Conservation (phyloP, 768 basidiomycete species). For the Omphalotus guepiniiformis region DNA sequence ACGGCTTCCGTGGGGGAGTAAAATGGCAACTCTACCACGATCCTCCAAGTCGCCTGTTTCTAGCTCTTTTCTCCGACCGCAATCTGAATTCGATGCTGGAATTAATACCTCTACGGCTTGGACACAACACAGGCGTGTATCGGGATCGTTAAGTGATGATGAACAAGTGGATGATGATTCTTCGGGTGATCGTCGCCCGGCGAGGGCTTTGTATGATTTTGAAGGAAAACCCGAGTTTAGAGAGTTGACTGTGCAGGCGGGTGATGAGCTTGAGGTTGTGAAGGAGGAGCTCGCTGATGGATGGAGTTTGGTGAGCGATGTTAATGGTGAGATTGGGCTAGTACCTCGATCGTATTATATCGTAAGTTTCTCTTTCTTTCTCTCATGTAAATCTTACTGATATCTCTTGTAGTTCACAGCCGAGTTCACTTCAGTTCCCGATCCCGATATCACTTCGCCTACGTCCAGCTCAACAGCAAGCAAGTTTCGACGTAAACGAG, state of each 20-base stretch:
- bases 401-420: constrained; percentile 50
- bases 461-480: constrained; percentile 6
- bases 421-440: constrained; percentile 53
- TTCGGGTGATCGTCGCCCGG: constrained; percentile 39
- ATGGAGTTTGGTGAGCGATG: constrained; percentile 70
- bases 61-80: constrained; percentile 21
- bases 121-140: constrained; percentile 56
- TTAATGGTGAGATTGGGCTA: constrained; percentile 59
- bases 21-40: constrained; percentile 37
- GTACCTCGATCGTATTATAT: constrained; percentile 71
- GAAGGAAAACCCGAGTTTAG: constrained; percentile 72
- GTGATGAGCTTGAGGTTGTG: constrained; percentile 67
- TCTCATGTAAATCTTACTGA: neutral
- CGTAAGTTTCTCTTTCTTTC: constrained; percentile 33
- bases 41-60: constrained; percentile 22
- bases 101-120: constrained; percentile 76
- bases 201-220: constrained; percentile 70
- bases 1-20: too few relatives aligned
- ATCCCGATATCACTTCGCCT: constrained; percentile 31
- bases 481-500: constrained; percentile 21
- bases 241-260: constrained; percentile 64
- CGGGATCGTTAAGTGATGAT: constrained; percentile 14
- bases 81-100: constrained; percentile 67
- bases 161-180: constrained; percentile 26
- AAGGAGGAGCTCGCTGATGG: constrained; percentile 72